These are phyloP conservation scores for Boechera divaricarpa DNA, from an alignment of 345 rosid genomes.

Conservation along the genomic window DNA sequence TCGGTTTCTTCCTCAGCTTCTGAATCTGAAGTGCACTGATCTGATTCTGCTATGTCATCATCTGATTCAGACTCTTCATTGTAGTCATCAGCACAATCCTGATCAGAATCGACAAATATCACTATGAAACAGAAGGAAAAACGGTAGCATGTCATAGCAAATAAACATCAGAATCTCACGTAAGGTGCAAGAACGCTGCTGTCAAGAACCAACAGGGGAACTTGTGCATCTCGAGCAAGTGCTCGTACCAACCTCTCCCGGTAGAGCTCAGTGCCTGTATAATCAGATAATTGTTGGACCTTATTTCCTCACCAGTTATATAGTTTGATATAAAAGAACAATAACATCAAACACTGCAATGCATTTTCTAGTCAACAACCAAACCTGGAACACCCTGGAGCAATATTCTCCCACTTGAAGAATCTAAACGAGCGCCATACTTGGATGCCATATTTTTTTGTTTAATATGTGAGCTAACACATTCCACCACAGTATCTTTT, in stretches of 20 bases:
- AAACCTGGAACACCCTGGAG: slow-evolving; percentile 94
- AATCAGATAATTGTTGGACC: slow-evolving; percentile 7
- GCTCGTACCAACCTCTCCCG: slow-evolving; percentile 92
- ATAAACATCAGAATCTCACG: slow-evolving; percentile 60
- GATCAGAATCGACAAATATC: slow-evolving; percentile 42
- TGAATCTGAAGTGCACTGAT: slow-evolving; percentile 73
- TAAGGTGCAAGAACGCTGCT: slow-evolving; percentile 93
- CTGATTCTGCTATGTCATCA: slow-evolving; percentile 64
- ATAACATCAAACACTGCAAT: slow-evolving; percentile 15
- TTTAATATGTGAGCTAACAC: slow-evolving; percentile 83
- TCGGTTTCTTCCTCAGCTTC: slow-evolving; percentile 86
- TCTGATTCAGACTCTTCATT: slow-evolving; percentile 73
- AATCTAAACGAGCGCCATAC: slow-evolving; percentile 76
- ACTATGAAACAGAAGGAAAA: slow-evolving; percentile 7
- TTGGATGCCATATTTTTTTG: slow-evolving; percentile 54
- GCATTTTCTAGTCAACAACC: slow-evolving; percentile 14
- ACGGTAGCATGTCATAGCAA: slow-evolving; percentile 13
- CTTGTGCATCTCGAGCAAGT: slow-evolving; percentile 82
- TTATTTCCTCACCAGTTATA: slow-evolving; percentile 7
- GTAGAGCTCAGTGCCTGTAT: slow-evolving; percentile 89
- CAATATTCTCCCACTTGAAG: slow-evolving; percentile 90
- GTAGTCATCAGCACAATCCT: slow-evolving; percentile 82
- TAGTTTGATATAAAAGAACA: slow-evolving; percentile 11
- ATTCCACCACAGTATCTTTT: slow-evolving; percentile 80
- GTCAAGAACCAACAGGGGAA: slow-evolving; percentile 87